phyloP scores from a whole-genome alignment of 768 basidiomycete genomes.

The Boletus eberwhitei region DNA sequence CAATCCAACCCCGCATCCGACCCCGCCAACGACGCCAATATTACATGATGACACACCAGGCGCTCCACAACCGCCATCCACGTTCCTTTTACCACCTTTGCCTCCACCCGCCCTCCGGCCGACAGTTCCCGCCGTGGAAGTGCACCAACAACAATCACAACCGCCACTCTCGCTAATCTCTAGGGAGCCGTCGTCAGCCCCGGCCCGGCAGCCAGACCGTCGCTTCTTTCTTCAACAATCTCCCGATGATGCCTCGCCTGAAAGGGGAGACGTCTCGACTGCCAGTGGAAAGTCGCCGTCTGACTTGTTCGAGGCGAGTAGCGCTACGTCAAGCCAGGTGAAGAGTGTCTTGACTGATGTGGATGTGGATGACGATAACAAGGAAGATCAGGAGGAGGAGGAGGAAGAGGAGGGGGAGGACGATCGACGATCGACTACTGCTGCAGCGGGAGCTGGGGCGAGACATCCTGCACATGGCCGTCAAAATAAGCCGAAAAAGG shows the following conservation, averaged over 20 bases:
- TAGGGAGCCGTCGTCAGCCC: neutral
- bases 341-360: conserved; percentile 22
- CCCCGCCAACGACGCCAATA: conserved; percentile 69
- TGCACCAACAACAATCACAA: conserved; percentile 10
- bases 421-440: conserved; percentile 21
- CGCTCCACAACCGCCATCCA: conserved; percentile 24
- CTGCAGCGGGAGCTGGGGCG: conserved; percentile 6
- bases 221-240: conserved; percentile 46
- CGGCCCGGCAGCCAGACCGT: conserved; percentile 36
- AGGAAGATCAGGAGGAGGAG: conserved; percentile 14
- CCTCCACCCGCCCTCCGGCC: conserved; percentile 24
- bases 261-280: conserved; percentile 30
- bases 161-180: conserved; percentile 11
- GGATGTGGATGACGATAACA: conserved; percentile 16
- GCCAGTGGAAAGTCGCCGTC: conserved; percentile 33
- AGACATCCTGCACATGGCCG: conserved; percentile 15
- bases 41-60: conserved; percentile 26
- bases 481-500: conserved; percentile 28
- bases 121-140: neutral
- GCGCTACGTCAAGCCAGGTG: conserved; percentile 33
- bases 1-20: conserved; percentile 75
- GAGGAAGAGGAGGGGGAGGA: conserved; percentile 14
- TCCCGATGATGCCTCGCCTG: conserved; percentile 38
- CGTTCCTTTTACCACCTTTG: conserved; percentile 30
- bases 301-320: conserved; percentile 35